Base-by-base conservation (phyloP, 2,329 filamentous ascomycete genomes). In the Beauveria australis region DNA sequence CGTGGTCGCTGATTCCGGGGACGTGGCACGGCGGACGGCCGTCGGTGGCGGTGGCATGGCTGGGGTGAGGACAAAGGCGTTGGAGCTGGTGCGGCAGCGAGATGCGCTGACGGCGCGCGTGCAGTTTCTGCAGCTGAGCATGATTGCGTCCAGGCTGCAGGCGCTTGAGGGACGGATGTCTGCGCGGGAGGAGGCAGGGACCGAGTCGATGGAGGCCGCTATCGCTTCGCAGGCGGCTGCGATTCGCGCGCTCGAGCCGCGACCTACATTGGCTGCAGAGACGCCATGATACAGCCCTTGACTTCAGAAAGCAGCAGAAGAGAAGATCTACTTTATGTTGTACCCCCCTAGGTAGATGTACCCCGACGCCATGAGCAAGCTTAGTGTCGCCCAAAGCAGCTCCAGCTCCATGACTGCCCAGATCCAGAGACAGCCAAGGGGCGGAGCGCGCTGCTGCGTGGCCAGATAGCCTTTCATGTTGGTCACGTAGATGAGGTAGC, bases 321-420 rank as follows among this genome's bases (percentile, higher is more conserved):
- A n/a, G 5, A 18, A 2, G 3, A 12, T 9, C 47, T 64, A 69
- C 61, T 68, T 73, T n/a, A 83, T 71, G 30, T 68, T 73, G 66
- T 85, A 85, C 1, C 80, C 83, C 19, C 76, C 75, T 28, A 72
- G 69, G 71, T 76, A 78, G 28, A 82, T 68, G 64, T 79, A 87
- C 5, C 65, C 70, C 1, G 67, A 77, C 1, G 78, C 75, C 1
- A 74, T 65, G 3, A 72, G 70, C 41, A 87, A 70, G 65, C 84
- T 87, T 14, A 74, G 66, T 1, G 87, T 75, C 0, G 89, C 89
- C 68, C 83, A 86, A 0, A 79, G 69, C 46, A 96, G 76, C 60
- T 91, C 82, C 75, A 97, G 81, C 76, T 99, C 94, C 52, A 97
- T 81, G 24, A 97, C 87, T 37, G 89, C 86, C 92, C 93, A 97